A percentile compares a stretch with the other conserved stretches of the same genome.
Evolutionary conservation across 208 protist species (phyloP).

Genomic region (Phytomonas francai): DNA sequence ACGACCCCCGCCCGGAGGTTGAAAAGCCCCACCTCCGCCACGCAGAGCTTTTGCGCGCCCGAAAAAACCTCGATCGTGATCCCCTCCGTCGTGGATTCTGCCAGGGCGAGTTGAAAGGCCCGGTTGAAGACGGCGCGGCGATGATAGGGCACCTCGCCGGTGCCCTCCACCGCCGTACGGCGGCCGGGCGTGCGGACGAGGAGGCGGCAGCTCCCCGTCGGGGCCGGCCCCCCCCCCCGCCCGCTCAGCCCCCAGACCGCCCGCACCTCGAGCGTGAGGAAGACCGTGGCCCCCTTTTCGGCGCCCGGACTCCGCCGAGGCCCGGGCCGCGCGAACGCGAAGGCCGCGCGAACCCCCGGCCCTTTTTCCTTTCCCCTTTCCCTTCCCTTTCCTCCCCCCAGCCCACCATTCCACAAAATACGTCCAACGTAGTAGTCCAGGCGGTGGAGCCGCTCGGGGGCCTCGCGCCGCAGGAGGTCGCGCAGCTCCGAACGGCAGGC

Average conservation of each 20-base stretch:
- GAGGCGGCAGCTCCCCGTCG: too few species aligned
- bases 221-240: conserved; percentile 31
- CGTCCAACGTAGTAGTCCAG: conserved; percentile 80
- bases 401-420: too few species aligned
- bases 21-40: conserved; percentile 47
- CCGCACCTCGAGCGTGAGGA: conserved; percentile 39
- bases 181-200: too few species aligned
- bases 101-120: conserved; percentile 34
- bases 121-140: conserved; percentile 41
- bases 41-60: conserved; percentile 42
- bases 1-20: conserved; percentile 34
- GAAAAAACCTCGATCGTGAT: conserved; percentile 46
- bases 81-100: conserved; percentile 24
- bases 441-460: conserved; percentile 65
- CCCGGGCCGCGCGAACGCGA: conserved; percentile 14
- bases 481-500: conserved; percentile 49
- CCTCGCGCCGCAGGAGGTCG: conserved; percentile 39
- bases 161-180: conserved; percentile 28
- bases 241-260: conserved; percentile 41
- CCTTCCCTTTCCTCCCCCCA: too few species aligned
- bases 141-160: conserved; percentile 41
- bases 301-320: conserved; percentile 9
- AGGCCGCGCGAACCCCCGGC: too few species aligned
- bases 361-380: too few species aligned
- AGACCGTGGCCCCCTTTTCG: conserved; percentile 17